These are phyloP conservation scores for Sordariomycetes sp. DNA, from an alignment of 2,329 filamentous ascomycete genomes.

Conservation along the genomic window DNA sequence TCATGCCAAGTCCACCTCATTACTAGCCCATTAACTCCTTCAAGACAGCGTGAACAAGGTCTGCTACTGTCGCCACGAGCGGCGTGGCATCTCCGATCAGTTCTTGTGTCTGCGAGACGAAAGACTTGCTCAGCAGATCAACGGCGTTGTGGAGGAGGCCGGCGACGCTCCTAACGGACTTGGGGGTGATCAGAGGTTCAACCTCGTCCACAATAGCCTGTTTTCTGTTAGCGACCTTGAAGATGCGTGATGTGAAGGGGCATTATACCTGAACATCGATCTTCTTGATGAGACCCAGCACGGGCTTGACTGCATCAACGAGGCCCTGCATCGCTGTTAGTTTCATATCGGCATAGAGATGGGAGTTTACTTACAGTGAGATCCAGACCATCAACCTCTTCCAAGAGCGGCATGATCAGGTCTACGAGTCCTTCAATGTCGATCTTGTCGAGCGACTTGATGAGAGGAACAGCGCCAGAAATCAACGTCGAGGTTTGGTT, in stretches of 20 bases:
- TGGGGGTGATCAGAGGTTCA: constrained; percentile 29
- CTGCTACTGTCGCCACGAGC: constrained; percentile 21
- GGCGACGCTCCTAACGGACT: constrained; percentile 24
- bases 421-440: constrained; percentile 26
- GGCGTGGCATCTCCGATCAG: constrained; percentile 32
- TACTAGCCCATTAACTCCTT: constrained; percentile 15
- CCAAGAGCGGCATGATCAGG: constrained; percentile 24
- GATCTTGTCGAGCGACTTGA: constrained; percentile 22
- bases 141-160: constrained; percentile 27
- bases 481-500: constrained; percentile 29
- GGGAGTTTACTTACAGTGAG: too few species aligned
- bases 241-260: too few species aligned
- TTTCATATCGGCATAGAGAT: too few species aligned
- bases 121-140: constrained; percentile 23
- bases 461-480: constrained; percentile 23
- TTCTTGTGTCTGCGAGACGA: constrained; percentile 31
- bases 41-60: constrained; percentile 20
- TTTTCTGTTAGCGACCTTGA: too few species aligned
- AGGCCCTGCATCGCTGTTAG: too few species aligned
- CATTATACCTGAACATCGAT: constrained; percentile 27
- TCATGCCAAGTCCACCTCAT: too few species aligned
- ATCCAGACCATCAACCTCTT: constrained; percentile 22
- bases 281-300: constrained; percentile 24
- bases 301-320: constrained; percentile 22
- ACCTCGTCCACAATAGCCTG: constrained; percentile 24